A percentile compares a stretch with the other conserved stretches of the same genome.
Conservation (phyloP, 352 stramenopile genomes). For the Globisporangium splendens region DNA sequence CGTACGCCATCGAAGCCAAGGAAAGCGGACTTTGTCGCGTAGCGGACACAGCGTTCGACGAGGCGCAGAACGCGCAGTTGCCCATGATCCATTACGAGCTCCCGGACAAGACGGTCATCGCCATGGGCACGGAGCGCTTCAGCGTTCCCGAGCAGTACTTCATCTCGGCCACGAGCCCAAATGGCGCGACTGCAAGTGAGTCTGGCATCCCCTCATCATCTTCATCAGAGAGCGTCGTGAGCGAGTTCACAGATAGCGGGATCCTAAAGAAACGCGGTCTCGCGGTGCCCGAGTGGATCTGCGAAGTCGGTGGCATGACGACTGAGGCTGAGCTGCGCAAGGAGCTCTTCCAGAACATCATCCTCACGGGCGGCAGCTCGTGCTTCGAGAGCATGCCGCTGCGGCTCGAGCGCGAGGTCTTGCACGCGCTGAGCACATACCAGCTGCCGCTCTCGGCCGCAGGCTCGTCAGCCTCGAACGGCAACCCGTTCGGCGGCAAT, state of each 20-base stretch:
- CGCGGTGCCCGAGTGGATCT: slow-evolving; percentile 59
- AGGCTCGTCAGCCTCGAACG: slow-evolving; percentile 6
- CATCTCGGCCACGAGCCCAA: slow-evolving; percentile 14
- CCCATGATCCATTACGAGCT: slow-evolving; percentile 80
- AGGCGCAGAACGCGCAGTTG: slow-evolving; percentile 65
- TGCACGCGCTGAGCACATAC: slow-evolving; percentile 42
- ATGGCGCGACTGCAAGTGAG: neutral
- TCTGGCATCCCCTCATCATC: neutral
- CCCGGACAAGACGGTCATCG: slow-evolving; percentile 78
- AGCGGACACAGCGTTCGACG: slow-evolving; percentile 66
- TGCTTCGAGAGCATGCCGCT: slow-evolving; percentile 78
- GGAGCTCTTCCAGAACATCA: slow-evolving; percentile 81
- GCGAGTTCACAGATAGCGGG: slow-evolving; percentile 1
- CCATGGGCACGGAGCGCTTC: slow-evolving; percentile 85
- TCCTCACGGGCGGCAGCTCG: slow-evolving; percentile 73
- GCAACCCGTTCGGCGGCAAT: slow-evolving; percentile 26
- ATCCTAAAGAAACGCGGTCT: slow-evolving; percentile 29
- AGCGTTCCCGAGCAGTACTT: slow-evolving; percentile 90
- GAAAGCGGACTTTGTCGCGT: slow-evolving; percentile 72
- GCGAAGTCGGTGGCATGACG: slow-evolving; percentile 53
- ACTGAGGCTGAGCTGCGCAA: slow-evolving; percentile 74
- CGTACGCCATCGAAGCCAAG: slow-evolving; percentile 63
- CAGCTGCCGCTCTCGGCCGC: slow-evolving; percentile 29
- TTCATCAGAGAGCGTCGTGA: neutral
- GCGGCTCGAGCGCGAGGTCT: slow-evolving; percentile 69